phyloP scores from a whole-genome alignment of 2,329 filamentous ascomycete genomes.

The Nemania bipapillata region DNA sequence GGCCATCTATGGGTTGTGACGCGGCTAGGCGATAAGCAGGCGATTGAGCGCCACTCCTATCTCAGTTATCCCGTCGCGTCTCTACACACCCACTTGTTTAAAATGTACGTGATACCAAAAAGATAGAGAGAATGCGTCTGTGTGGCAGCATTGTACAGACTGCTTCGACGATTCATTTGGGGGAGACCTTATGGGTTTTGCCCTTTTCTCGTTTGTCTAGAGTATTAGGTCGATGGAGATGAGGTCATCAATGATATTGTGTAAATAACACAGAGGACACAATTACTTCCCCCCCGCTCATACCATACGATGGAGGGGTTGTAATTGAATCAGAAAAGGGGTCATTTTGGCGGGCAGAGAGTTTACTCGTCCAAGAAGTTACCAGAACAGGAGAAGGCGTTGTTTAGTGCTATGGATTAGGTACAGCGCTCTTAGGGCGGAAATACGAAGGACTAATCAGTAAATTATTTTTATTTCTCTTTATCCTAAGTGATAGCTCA shows the following conservation, averaged over 20 bases:
- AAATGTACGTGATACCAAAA: constrained; percentile 45
- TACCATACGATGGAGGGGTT: constrained; percentile 9
- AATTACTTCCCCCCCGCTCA: constrained; percentile 10
- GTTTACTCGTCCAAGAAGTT: constrained; percentile 15
- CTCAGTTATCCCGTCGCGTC: constrained; percentile 33
- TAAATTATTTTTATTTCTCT: constrained; percentile 9
- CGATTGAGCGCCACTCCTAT: constrained; percentile 28
- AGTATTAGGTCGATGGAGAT: constrained; percentile 25
- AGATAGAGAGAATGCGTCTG: constrained; percentile 39
- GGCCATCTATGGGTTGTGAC: constrained; percentile 54
- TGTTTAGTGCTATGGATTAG: constrained; percentile 13
- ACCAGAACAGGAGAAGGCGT: constrained; percentile 3
- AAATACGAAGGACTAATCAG: constrained; percentile 25
- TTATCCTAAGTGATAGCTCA: constrained; percentile 3
- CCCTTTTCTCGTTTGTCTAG: constrained; percentile 40
- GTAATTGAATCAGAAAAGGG: constrained; percentile 17
- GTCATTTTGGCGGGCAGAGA: constrained; percentile 14
- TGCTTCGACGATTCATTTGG: constrained; percentile 33
- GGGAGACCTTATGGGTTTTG: constrained; percentile 19
- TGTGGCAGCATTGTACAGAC: constrained; percentile 21
- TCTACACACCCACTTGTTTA: constrained; percentile 38
- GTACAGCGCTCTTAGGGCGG: constrained; percentile 12
- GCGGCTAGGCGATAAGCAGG: constrained; percentile 39
- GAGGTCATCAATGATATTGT: constrained; percentile 13
- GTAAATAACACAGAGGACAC: constrained; percentile 21